A percentile compares a stretch with the other conserved stretches of the same genome.
Evolutionary conservation across 108 stramenopile genomes (phyloP).

Genomic region (Nitzschia sp.): DNA sequence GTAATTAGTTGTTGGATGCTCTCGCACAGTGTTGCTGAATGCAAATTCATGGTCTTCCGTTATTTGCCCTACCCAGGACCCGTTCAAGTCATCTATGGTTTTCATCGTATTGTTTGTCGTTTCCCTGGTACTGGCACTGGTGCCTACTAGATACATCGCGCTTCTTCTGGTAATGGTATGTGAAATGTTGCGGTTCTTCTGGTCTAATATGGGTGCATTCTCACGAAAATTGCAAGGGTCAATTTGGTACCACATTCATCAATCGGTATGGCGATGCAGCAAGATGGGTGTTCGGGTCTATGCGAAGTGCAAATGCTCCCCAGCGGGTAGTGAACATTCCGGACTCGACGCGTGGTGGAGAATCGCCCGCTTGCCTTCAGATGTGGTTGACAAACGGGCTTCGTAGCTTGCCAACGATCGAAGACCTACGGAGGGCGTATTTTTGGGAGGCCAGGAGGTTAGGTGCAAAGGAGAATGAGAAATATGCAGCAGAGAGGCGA

Average conservation of each 20-base stretch:
- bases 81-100: slow-evolving; percentile 50
- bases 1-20: too few species aligned
- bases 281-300: too few species aligned
- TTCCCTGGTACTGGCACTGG: slow-evolving; percentile 38
- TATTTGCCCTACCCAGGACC: slow-evolving; percentile 26
- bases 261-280: slow-evolving; percentile 32
- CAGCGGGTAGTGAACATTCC: too few species aligned
- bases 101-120: slow-evolving; percentile 21
- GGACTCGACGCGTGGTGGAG: too few species aligned
- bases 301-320: too few species aligned
- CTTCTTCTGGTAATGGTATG: slow-evolving; percentile 48
- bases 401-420: slow-evolving; percentile 73
- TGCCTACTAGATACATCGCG: slow-evolving; percentile 45
- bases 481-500: slow-evolving; percentile 54
- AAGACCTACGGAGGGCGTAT: slow-evolving; percentile 79
- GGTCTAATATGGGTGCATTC: too few species aligned
- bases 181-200: too few species aligned
- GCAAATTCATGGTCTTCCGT: not conserved
- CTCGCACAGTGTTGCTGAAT: too few species aligned
- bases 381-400: slow-evolving; percentile 65
- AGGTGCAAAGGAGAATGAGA: slow-evolving; percentile 54
- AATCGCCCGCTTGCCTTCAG: slow-evolving; percentile 16
- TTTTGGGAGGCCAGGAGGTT: slow-evolving; percentile 77
- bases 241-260: slow-evolving; percentile 60
- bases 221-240: slow-evolving; percentile 24